Base-by-base conservation (phyloP, 306 rosid genomes). In the Casuarina equisetifolia region DNA sequence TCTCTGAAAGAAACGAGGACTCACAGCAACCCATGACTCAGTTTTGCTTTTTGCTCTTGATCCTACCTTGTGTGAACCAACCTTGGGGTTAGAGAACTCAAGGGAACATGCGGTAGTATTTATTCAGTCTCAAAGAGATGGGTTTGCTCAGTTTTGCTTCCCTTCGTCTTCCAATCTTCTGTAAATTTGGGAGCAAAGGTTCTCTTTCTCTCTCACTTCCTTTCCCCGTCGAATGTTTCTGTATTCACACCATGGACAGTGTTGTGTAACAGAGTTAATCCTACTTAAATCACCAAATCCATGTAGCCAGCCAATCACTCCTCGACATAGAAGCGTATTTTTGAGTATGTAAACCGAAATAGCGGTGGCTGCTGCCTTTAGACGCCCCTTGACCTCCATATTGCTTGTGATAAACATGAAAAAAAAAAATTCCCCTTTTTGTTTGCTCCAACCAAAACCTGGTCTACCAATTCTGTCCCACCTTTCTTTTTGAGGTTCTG, bases 11-110 rank as follows among this genome's bases (percentile, higher is more conserved):
- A 64, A 80, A 78, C 74, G 81, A 85, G 15, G 95, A 92, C 63
- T 53, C 79, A 84, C 95, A 92, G 74, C 95, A 87, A 80, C 97
- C 95, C 97, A 91, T 91, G 74, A 52, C 72, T 10, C 15, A 6
- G 35, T 66, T 1, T 66, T 17, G 25, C 25, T 66, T 66, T 36
- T 58, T 6, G 8, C 5, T 35, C 5, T 62, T 2, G 69, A 19
- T 62, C 38, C 38, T 36, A 5, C 44, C 11, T 13, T 36, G 35
- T 66, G 50, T 40, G 3, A 66, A n/a, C 50, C 40, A 66, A 42
- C 13, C 50, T 38, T 42, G 71, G 50, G 10, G 35, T 66, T n/a
- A 42, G 50, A 66, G 71, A 40, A 66, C 3, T 16, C 19, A 50
- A 66, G 25, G n/a, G 40, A 39, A 17, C 49, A 66, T 7, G 5